A percentile compares a stretch with the other conserved stretches of the same genome.
These are phyloP conservation scores for Coprinopsis marcescibilis DNA, from an alignment of 768 basidiomycete genomes.

Conservation along the genomic window DNA sequence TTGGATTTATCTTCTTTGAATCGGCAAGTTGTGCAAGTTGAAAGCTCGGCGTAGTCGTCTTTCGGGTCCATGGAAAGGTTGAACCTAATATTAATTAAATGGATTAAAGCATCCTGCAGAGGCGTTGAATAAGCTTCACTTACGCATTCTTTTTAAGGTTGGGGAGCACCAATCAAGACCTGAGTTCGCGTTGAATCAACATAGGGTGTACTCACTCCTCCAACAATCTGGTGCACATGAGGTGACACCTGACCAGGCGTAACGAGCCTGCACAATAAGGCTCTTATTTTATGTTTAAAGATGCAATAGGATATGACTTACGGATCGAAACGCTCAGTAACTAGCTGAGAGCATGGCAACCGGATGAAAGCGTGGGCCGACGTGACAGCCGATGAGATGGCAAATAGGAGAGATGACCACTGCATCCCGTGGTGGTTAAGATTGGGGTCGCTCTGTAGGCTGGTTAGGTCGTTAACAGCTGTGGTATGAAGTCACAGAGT, in stretches of 20 bases:
- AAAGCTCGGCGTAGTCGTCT: constrained; percentile 7
- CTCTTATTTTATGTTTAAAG: background rate
- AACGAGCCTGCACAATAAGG: constrained; percentile 1
- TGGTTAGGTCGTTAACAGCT: background rate
- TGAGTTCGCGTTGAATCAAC: background rate
- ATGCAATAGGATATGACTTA: background rate
- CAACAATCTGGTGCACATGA: constrained; percentile 11
- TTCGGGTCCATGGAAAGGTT: constrained; percentile 9
- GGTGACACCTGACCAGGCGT: constrained; percentile 9
- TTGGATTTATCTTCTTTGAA: constrained; percentile 13
- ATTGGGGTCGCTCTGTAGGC: background rate
- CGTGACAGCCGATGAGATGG: background rate
- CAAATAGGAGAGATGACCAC: background rate
- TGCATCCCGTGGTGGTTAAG: background rate
- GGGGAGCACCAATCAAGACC: background rate
- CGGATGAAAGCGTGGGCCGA: constrained; percentile 5
- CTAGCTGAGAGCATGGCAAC: constrained; percentile 6
- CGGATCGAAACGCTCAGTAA: constrained; percentile 11
- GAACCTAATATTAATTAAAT: constrained; percentile 2
- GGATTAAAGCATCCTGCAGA: background rate
- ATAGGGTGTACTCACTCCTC: constrained; percentile 6
- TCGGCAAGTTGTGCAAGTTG: constrained; percentile 12
- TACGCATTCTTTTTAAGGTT: constrained; percentile 1
- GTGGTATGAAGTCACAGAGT: background rate
- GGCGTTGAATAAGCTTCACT: background rate